Percentiles rank a stretch among this genome's conserved stretches.
Conservation (phyloP, 1,284 basidiomycete genomes). For the Coriolopsis trogii region DNA sequence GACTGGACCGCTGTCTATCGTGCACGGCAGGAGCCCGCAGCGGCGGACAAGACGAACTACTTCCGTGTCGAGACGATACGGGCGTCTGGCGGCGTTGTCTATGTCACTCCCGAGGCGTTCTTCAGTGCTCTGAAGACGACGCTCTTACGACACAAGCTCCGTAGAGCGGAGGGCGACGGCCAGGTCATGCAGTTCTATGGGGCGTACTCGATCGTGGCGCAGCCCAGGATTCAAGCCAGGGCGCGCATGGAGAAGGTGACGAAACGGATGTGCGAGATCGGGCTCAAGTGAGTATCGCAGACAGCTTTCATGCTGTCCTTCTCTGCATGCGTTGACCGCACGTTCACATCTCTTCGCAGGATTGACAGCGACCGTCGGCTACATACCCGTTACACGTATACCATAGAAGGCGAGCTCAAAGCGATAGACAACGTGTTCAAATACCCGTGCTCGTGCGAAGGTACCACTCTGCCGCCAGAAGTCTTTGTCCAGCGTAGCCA, state of each 20-base stretch:
- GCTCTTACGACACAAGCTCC: neutral
- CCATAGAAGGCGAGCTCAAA: neutral
- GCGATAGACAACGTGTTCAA: conserved; percentile 9
- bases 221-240: conserved; percentile 7
- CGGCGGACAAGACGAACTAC: conserved; percentile 1
- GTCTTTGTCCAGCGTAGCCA: neutral
- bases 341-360: too few relatives aligned
- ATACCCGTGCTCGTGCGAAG: conserved; percentile 13
- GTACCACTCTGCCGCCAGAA: neutral
- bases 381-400: too few relatives aligned
- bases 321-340: too few relatives aligned
- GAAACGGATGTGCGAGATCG: conserved; percentile 5
- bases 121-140: conserved; percentile 1
- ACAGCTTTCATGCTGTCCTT: too few relatives aligned
- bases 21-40: neutral
- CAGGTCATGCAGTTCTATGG: conserved; percentile 13
- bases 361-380: too few relatives aligned
- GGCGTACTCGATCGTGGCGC: conserved; percentile 19
- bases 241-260: conserved; percentile 5
- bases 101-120: conserved; percentile 14
- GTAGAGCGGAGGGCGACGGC: neutral
- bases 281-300: conserved; percentile 12
- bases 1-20: conserved; percentile 1
- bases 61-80: neutral
- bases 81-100: conserved; percentile 9